Percentiles rank a stretch among this genome's conserved stretches.
Evolutionary conservation across 1,284 basidiomycete genomes (phyloP).

Genomic region (Tilletia setariae): DNA sequence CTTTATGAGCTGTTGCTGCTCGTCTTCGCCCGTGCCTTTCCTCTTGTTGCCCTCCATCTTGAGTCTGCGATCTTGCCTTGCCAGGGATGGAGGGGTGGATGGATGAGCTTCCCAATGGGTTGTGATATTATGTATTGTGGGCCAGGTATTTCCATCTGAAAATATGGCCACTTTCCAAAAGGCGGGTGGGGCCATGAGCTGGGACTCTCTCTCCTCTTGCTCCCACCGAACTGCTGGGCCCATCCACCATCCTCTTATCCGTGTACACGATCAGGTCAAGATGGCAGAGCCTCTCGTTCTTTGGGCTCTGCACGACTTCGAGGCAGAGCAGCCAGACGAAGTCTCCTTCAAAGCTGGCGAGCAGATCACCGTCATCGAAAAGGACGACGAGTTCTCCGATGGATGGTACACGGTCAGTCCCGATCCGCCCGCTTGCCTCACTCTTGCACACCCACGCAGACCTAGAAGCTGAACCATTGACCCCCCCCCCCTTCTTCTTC

Average conservation of each 20-base stretch:
- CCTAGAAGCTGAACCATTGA: background rate
- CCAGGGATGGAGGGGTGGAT: too few relatives aligned
- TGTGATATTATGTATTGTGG: too few relatives aligned
- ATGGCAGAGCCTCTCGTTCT: constrained; percentile 41
- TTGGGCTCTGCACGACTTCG: constrained; percentile 74
- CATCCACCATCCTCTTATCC: background rate
- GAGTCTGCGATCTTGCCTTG: too few relatives aligned
- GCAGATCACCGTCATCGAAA: constrained; percentile 82
- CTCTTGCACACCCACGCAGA: too few relatives aligned
- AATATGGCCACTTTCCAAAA: too few relatives aligned
- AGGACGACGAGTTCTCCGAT: constrained; percentile 87
- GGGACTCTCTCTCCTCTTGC: background rate
- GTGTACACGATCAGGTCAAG: background rate
- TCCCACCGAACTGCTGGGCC: background rate
- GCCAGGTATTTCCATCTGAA: too few relatives aligned
- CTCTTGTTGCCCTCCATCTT: too few relatives aligned
- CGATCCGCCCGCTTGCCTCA: background rate
- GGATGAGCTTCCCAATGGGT: too few relatives aligned
- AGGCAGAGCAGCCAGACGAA: constrained; percentile 90
- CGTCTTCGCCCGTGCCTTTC: constrained; percentile 7
- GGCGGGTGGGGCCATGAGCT: background rate
- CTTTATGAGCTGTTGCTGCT: constrained; percentile 22
- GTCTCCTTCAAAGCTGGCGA: constrained; percentile 82
- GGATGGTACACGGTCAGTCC: constrained; percentile 95
- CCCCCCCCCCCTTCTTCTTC: background rate